phyloP scores from a whole-genome alignment of 306 rosid genomes.

The Lathyrus sativus region DNA sequence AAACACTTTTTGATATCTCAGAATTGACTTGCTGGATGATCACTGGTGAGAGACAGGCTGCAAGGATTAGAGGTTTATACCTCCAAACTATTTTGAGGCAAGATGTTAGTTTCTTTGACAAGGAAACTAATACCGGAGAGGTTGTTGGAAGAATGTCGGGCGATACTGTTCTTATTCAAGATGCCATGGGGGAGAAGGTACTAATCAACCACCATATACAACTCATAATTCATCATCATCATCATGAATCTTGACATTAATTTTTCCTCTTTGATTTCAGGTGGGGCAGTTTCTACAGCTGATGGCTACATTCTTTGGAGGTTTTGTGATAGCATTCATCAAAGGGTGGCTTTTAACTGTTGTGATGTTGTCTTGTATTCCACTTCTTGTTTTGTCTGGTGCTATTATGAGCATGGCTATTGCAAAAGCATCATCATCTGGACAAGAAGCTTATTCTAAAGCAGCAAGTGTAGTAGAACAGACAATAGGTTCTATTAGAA shows the following conservation, averaged over 20 bases:
- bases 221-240: background rate
- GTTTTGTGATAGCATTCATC: constrained; percentile 62
- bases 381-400: constrained; percentile 59
- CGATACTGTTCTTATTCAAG: constrained; percentile 86
- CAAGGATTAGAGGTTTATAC: constrained; percentile 75
- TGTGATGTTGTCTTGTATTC: constrained; percentile 68
- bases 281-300: constrained; percentile 75
- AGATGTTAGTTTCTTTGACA: constrained; percentile 76
- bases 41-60: constrained; percentile 88
- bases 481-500: constrained; percentile 75
- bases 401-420: constrained; percentile 51
- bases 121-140: constrained; percentile 76
- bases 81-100: constrained; percentile 78
- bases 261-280: constrained; percentile 42
- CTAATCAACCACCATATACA: background rate
- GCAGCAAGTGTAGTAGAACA: constrained; percentile 77
- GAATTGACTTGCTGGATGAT: constrained; percentile 89
- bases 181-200: constrained; percentile 94
- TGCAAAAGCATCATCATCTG: constrained; percentile 52
- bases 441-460: constrained; percentile 68
- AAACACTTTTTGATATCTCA: constrained; percentile 37
- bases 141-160: constrained; percentile 89
- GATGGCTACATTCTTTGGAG: constrained; percentile 62
- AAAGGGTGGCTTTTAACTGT: constrained; percentile 78
- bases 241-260: too few species aligned